These are phyloP conservation scores for Tylopilus subfusipes DNA, from an alignment of 768 basidiomycete species.

Conservation along the genomic window DNA sequence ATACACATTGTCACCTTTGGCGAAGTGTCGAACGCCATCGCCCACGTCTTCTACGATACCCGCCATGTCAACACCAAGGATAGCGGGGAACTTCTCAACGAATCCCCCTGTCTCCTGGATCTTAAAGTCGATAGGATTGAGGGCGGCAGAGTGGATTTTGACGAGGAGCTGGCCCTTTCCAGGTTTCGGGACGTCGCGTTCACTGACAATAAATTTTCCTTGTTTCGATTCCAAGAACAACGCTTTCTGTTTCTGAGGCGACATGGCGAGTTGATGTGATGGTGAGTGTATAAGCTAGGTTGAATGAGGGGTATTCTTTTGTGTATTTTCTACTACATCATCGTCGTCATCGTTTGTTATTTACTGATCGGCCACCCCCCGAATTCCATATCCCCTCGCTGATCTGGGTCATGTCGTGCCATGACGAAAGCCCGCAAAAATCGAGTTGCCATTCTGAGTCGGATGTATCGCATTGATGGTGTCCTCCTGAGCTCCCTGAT, in stretches of 20 bases:
- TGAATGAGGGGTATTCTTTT: background rate
- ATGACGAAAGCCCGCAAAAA: constrained; percentile 30
- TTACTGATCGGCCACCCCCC: constrained; percentile 31
- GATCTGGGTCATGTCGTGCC: constrained; percentile 29
- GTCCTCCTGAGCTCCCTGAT: constrained; percentile 28
- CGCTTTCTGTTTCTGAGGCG: constrained; percentile 27
- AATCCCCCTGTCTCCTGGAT: constrained; percentile 32
- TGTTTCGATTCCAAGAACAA: constrained; percentile 27
- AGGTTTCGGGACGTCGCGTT: constrained; percentile 31
- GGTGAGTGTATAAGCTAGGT: constrained; percentile 15
- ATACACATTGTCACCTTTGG: constrained; percentile 42
- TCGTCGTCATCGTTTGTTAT: constrained; percentile 20
- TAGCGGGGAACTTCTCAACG: constrained; percentile 34
- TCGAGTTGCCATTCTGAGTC: constrained; percentile 30
- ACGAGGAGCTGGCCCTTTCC: constrained; percentile 41
- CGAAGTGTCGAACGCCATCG: constrained; percentile 31
- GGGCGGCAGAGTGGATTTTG: constrained; percentile 35
- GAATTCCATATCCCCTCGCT: constrained; percentile 27
- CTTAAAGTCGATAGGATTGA: constrained; percentile 48
- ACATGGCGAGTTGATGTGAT: constrained; percentile 14
- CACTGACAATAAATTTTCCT: constrained; percentile 30
- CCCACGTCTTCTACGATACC: constrained; percentile 41
- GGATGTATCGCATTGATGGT: constrained; percentile 31
- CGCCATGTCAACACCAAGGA: constrained; percentile 36
- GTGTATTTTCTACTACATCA: constrained; percentile 13